Evolutionary conservation across 257 asterid genomes (phyloP), one percentile per base, ranked within the genome.

Genomic region (Perilla frutescens): DNA sequence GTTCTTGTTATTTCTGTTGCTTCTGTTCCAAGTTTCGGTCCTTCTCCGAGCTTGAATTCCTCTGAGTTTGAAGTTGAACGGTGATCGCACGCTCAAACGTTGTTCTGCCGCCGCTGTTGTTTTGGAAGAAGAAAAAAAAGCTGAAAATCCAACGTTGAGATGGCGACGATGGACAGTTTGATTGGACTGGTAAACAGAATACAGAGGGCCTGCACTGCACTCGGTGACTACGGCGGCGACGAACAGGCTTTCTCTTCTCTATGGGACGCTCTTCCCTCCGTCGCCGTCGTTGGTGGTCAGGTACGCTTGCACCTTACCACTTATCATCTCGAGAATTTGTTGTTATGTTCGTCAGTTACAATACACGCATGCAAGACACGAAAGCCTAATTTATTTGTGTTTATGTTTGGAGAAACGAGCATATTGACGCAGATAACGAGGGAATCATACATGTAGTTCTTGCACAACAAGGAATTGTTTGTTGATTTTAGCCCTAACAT

Each of bases 281-380:
- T 93, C 71, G 96, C 98, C 60, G 98, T 91, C 37, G 97, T 93
- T 58, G 98, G 98, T 36, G 97, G 97, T 58, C 96, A 91, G 97
- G 97, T 90, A 29, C n/a, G 78, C 32, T 48, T 64, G 26, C 26
- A 57, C 7, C 55, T 10, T 34, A 43, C 56, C 5, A 37, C 12
- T 56, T 51, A 6, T 47, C 44, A 4, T 68, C 44, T 10, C 43
- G 53, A 11, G 40, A 66, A 48, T 66, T 14, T 63, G 34, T 50
- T 64, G 7, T 62, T 36, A 20, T 20, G 26, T 54, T 61, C n/a
- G 15, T 57, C 59, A 34, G 68, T 53, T 2, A 13, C 20, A 26
- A 44, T 8, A 6, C 3, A 44, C 48, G 37, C 45, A 2, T 3
- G 8, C 9, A 70, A 45, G 1, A 58, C 2, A 14, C 14, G 55